Evolutionary conservation across 1,284 basidiomycete species (phyloP), one percentile per base, ranked within the genome.

Genomic region (Schizophyllum amplum): DNA sequence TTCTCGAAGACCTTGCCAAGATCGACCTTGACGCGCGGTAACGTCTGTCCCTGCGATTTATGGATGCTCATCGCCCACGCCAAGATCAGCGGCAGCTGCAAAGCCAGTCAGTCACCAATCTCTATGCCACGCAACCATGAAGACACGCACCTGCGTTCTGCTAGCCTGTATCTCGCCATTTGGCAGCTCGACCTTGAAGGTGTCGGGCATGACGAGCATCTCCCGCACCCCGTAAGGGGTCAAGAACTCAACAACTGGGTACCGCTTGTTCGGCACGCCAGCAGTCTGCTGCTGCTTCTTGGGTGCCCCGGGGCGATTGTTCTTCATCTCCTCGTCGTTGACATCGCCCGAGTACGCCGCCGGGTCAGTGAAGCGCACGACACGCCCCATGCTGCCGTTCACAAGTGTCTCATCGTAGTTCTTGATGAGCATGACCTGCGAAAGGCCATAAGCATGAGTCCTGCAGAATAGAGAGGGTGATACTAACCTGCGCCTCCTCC

Each of bases 11-110:
- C 86, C 62, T 82, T 84, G 3, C 80, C 82, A 23, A 93, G 72
- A 66, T 93, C 90, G 47, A 93, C 84, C 69, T 86, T 92, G 55
- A 96, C 91, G 22, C 89, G 80, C 56, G 93, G 87, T 20, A 96
- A 76, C 0, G 90, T 95, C 71, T 94, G 92, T 1, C 92, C 92
- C 69, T 95, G 94, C 27, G 89, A 90, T 71, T 98, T 97, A 70
- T 98, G 94, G 55, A 97, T 97, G 55, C 90, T 93, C 86, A 93
- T 91, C 0, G 92, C 92, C 92, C 91, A 94, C 0, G 91, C 83
- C n/a, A 94, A 79, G 58, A 94, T 92, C 27, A 95, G 72, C 0
- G 90, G 92, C 1, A 94, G 70, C 88, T 77, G 56, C 57, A 57
- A n/a, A n/a, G n/a, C n/a, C n/a, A n/a, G n/a, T n/a, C n/a, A n/a